Base-by-base conservation (phyloP, 1,284 basidiomycete genomes). In the Pseudozyma pruni region DNA sequence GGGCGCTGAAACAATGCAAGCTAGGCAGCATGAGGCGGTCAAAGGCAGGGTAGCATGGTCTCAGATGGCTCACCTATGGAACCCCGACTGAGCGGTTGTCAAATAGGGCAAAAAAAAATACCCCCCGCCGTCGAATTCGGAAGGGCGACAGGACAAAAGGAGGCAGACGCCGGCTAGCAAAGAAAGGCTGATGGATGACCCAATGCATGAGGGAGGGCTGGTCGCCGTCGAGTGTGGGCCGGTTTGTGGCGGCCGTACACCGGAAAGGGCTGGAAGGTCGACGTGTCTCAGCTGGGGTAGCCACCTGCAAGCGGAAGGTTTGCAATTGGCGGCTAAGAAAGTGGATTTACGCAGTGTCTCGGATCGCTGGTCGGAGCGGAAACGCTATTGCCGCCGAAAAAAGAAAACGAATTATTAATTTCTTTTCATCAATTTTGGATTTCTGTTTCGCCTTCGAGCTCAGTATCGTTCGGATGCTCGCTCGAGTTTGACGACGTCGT, bases 311-410 rank as follows among this genome's bases (percentile, higher is more conserved):
- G 42, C 47, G 48, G 55, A 22, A 38, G 42, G 23, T 19, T 16
- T 35, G 27, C n/a, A 13, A 23, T 13, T 25, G 31, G 43, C 27
- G 41, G 37, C 38, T 29, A 46, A 35, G 25, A n/a, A 9, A 16
- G 29, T 17, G 34, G 27, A 29, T 29, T 29, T 29, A 29, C 27
- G 22, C 6, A 6, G 7, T 52, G 57, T 60, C 45, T 60, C 57
- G 57, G 25, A 29, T 33, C 22, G 27, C 20, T 19, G 10, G 49
- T 47, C 49, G 44, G 49, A 51, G 56, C 44, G 49, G 43, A 59
- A 43, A 29, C 32, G 6, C 8, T 38, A 38, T 22, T 25, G n/a
- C n/a, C n/a, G n/a, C n/a, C n/a, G n/a, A n/a, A n/a, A n/a, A n/a
- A 11, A 29, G 11, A 29, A 7, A 11, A 29, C 27, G 27, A 6